Percentiles rank a stretch among this genome's conserved stretches.
phyloP scores from a whole-genome alignment of 768 basidiomycete species.

The Boletus subparvulus region DNA sequence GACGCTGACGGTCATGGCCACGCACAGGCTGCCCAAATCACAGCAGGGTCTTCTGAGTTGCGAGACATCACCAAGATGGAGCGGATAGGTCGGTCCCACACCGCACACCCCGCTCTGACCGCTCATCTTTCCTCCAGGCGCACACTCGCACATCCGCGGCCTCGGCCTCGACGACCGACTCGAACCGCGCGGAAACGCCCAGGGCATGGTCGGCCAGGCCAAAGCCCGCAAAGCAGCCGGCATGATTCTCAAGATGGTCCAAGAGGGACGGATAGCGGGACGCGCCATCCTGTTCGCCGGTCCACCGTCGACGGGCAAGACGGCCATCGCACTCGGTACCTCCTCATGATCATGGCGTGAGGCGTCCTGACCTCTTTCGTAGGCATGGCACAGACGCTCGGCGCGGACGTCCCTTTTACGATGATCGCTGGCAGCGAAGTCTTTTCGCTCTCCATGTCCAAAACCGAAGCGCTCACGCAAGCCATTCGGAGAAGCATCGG shows the following conservation, averaged over 20 bases:
- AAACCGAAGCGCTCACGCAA: conserved; percentile 97
- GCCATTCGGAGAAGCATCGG: conserved; percentile 96
- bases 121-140: conserved; percentile 47
- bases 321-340: conserved; percentile 94
- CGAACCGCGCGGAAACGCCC: conserved; percentile 83
- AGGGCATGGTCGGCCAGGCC: conserved; percentile 97
- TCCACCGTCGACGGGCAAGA: conserved; percentile 96
- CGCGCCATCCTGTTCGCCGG: conserved; percentile 97
- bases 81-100: conserved; percentile 66
- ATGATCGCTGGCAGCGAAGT: conserved; percentile 98
- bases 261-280: conserved; percentile 93
- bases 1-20: conserved; percentile 7
- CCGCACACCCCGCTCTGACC: no score
- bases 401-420: conserved; percentile 94
- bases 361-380: background rate
- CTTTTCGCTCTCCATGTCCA: conserved; percentile 97
- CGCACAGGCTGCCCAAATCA: conserved; percentile 64
- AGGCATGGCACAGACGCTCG: conserved; percentile 97
- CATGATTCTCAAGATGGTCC: conserved; percentile 97
- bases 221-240: conserved; percentile 97
- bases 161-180: conserved; percentile 90
- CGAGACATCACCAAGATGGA: conserved; percentile 92
- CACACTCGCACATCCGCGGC: conserved; percentile 93
- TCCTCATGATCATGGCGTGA: background rate
- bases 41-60: conserved; percentile 74